These are phyloP conservation scores for Penicillium rolfsii DNA, from an alignment of 2,329 filamentous ascomycete species.

Conservation along the genomic window DNA sequence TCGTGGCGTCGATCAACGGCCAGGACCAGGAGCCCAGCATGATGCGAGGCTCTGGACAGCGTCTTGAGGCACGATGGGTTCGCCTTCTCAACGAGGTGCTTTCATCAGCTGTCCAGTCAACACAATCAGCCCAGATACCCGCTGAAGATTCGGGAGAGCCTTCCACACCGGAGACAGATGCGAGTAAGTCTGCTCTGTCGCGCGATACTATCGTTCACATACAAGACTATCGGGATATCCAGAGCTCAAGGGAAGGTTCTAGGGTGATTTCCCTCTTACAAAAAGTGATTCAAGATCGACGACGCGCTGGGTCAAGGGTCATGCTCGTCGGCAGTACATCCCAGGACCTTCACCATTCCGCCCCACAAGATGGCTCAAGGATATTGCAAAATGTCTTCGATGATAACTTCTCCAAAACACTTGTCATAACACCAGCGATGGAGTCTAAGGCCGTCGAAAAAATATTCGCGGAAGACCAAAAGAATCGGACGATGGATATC, in stretches of 20 bases:
- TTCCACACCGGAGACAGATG: slow-evolving; percentile 11
- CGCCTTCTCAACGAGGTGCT: slow-evolving; percentile 43
- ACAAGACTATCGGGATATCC: slow-evolving; percentile 79
- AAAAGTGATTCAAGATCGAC: slow-evolving; percentile 70
- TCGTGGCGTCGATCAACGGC: slow-evolving; percentile 38
- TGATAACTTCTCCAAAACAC: slow-evolving; percentile 55
- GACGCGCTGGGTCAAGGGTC: slow-evolving; percentile 71
- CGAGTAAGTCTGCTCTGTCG: slow-evolving; percentile 21
- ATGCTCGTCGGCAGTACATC: slow-evolving; percentile 79
- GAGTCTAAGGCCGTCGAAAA: slow-evolving; percentile 42
- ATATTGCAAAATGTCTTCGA: slow-evolving; percentile 51
- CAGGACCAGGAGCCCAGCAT: slow-evolving; percentile 29
- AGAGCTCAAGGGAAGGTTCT: slow-evolving; percentile 68
- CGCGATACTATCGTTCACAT: slow-evolving; percentile 71
- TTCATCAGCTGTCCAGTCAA: slow-evolving; percentile 27
- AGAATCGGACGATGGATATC: slow-evolving; percentile 55
- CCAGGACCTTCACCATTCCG: slow-evolving; percentile 50
- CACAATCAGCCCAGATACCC: slow-evolving; percentile 6
- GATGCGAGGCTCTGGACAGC: slow-evolving; percentile 25
- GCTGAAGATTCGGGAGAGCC: slow-evolving; percentile 14
- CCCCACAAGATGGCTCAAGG: slow-evolving; percentile 50
- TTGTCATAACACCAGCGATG: slow-evolving; percentile 58
- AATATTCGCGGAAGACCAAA: slow-evolving; percentile 54
- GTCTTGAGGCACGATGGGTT: slow-evolving; percentile 37
- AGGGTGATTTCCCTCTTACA: slow-evolving; percentile 72